Evolutionary conservation across 1,284 basidiomycete species (phyloP).

Genomic region (Vanrija sp.): DNA sequence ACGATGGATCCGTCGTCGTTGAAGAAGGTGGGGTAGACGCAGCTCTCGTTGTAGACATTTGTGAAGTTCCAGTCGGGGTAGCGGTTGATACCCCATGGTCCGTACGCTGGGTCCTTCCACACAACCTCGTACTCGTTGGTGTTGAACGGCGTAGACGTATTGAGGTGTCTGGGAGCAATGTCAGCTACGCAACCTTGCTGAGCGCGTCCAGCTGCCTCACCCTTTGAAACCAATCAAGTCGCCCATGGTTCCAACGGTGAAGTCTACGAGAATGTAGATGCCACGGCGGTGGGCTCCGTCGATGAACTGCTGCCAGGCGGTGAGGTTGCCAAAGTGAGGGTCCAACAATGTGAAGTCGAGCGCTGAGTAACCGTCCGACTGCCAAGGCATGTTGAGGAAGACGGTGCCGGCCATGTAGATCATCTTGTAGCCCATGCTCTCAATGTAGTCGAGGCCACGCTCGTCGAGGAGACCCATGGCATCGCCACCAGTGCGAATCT

Average conservation of each 20-base stretch:
- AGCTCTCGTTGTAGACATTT: slow-evolving; percentile 62
- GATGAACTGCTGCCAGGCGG: slow-evolving; percentile 70
- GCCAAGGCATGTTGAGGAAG: slow-evolving; percentile 92
- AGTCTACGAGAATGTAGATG: slow-evolving; percentile 89
- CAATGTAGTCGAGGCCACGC: slow-evolving; percentile 69
- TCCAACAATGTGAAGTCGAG: slow-evolving; percentile 83
- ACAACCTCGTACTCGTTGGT: slow-evolving; percentile 67
- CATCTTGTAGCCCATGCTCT: slow-evolving; percentile 76
- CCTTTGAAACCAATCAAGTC: slow-evolving; percentile 79
- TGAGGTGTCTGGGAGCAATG: slow-evolving; percentile 38
- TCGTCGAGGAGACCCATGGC: slow-evolving; percentile 66
- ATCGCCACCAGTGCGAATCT: slow-evolving; percentile 81
- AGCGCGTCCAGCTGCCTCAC: slow-evolving; percentile 47
- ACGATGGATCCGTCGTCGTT: slow-evolving; percentile 65
- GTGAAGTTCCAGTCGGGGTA: slow-evolving; percentile 70
- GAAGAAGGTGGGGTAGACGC: slow-evolving; percentile 73
- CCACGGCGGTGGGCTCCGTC: slow-evolving; percentile 69
- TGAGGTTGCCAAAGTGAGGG: slow-evolving; percentile 79
- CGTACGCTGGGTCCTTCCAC: slow-evolving; percentile 71
- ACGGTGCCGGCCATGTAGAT: slow-evolving; percentile 87
- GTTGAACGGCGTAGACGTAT: slow-evolving; percentile 71
- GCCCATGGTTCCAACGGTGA: slow-evolving; percentile 85
- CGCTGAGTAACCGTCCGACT: slow-evolving; percentile 89
- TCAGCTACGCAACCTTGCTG: not conserved
- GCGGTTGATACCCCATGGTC: slow-evolving; percentile 76